A percentile compares a stretch with the other conserved stretches of the same genome.
phyloP scores from a whole-genome alignment of 116 monocot genomes.

The Posidonia oceanica region DNA sequence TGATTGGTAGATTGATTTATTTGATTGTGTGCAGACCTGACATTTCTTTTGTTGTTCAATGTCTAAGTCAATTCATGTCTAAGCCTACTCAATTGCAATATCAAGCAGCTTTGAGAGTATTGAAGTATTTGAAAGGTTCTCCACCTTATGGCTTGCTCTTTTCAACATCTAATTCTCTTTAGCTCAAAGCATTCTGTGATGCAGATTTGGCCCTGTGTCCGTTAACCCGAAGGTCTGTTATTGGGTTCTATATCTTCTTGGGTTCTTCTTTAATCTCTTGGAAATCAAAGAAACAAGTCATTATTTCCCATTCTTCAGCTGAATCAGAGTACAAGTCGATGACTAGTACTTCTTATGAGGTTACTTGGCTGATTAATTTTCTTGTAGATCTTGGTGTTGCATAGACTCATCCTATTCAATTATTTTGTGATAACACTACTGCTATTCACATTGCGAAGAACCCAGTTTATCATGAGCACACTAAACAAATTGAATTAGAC shows the following conservation, averaged over 20 bases:
- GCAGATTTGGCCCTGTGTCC: not conserved
- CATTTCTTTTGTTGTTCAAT: not conserved
- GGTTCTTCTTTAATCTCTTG: not conserved
- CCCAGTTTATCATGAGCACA: too few relatives aligned
- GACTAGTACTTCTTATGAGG: not conserved
- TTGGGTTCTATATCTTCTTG: not conserved
- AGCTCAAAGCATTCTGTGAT: not conserved
- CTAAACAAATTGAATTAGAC: too few relatives aligned
- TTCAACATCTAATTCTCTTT: not conserved
- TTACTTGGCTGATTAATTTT: too few relatives aligned
- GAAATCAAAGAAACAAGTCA: not conserved
- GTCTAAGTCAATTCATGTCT: not conserved
- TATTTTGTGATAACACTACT: too few relatives aligned
- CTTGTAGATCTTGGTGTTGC: too few relatives aligned
- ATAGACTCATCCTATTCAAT: too few relatives aligned
- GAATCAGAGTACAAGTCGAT: not conserved
- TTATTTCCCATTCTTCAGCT: not conserved
- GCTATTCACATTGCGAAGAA: too few relatives aligned
- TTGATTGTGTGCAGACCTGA: not conserved
- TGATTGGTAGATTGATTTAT: not conserved
- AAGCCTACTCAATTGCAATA: not conserved
- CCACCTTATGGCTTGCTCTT: not conserved
- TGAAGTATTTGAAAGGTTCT: too few relatives aligned
- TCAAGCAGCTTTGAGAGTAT: not conserved
- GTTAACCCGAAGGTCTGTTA: not conserved